Base-by-base conservation (phyloP, 164 flowering plant species). In the Euptelea pleiosperma region DNA sequence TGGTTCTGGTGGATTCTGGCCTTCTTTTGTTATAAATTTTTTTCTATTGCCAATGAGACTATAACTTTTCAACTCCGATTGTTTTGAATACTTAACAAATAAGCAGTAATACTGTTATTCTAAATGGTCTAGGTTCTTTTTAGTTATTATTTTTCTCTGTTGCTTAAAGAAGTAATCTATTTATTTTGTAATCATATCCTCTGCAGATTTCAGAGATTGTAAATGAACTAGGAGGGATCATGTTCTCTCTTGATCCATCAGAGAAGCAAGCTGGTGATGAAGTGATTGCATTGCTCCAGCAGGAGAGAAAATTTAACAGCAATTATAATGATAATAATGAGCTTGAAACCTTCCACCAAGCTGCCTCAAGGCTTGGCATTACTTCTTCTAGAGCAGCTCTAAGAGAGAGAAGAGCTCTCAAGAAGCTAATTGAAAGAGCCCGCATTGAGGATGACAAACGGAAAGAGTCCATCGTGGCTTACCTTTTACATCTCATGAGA, bases 221-320 rank as follows among this genome's bases (percentile, higher is more conserved):
- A 5, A 59, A 52, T 68, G 97, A 91, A 68, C 82, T 94, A 14
- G 79, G 86, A 58, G 79, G 70, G 58, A 72, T 74, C 28, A 75
- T 63, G 2, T 87, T 94, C 69, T 55, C 78, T 3, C 84, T 91
- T 42, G 91, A 91, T 70, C 87, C 83, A 0, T 61, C 50, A 21
- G 99, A 94, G 80, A 94, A 94, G 72, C 96, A 89, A 78, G 73
- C 83, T 59, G 99, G 99, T 5, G 96, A 91, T 71, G 96, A 94
- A 36, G 81, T 94, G 31, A 85, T 94, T 67, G 67, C 75, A 52
- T 70, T 94, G 75, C 96, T 94, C 55, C 97, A 87, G 74, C 89
- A 89, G 63, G 97, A 89, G 53, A 82, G 78, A 70, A 88, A 82
- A 65, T 74, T 84, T 64, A 72, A 78, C 57, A 62, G 52, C 62